These are phyloP conservation scores for Trifolium dubium DNA, from an alignment of 306 rosid genomes.

Conservation along the genomic window DNA sequence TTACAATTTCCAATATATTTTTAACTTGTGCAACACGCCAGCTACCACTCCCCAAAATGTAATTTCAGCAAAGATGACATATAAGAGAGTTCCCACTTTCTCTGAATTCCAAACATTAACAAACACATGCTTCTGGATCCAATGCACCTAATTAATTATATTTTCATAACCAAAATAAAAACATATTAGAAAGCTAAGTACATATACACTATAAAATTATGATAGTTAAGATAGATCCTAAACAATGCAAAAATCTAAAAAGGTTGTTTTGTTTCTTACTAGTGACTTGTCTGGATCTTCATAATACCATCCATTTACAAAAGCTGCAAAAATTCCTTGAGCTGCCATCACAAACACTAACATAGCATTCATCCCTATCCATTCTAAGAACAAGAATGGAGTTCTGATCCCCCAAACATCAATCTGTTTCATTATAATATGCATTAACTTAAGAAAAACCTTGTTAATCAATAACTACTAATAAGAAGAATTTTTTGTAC, in stretches of 20 bases:
- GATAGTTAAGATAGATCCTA: neutral
- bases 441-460: neutral
- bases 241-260: neutral
- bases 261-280: slow-evolving; percentile 47
- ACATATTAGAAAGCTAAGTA: neutral
- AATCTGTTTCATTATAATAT: slow-evolving; percentile 53
- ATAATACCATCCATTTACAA: slow-evolving; percentile 87
- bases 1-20: slow-evolving; percentile 82
- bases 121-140: slow-evolving; percentile 77
- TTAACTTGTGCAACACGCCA: slow-evolving; percentile 78
- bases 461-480: neutral
- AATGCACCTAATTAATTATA: slow-evolving; percentile 64
- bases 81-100: slow-evolving; percentile 73
- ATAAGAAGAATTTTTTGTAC: neutral
- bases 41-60: slow-evolving; percentile 79
- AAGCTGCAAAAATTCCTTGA: slow-evolving; percentile 85
- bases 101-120: slow-evolving; percentile 80
- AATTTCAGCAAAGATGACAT: slow-evolving; percentile 86
- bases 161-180: neutral
- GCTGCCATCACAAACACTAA: slow-evolving; percentile 91
- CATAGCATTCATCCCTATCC: slow-evolving; percentile 98
- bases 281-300: slow-evolving; percentile 50
- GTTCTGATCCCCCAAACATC: slow-evolving; percentile 77
- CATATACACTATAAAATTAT: neutral
- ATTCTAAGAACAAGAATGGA: slow-evolving; percentile 79